Conservation (phyloP, 352 stramenopile genomes). For the Pythium myriotylum region DNA sequence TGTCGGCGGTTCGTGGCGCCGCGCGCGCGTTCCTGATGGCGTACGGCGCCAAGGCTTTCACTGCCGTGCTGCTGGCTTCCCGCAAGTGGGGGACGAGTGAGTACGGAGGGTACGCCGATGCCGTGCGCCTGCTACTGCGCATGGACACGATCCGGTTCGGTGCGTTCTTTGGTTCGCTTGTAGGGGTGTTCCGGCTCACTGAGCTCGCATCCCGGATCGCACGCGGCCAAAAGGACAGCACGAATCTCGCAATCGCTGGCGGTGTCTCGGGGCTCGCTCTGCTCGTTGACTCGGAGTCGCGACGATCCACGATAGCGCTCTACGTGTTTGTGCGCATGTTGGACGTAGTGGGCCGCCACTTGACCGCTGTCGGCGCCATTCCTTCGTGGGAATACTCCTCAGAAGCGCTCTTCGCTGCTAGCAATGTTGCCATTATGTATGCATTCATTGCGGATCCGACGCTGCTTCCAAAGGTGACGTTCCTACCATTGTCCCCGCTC, state of each 20-base stretch:
- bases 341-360: slow-evolving; percentile 75
- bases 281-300: slow-evolving; percentile 65
- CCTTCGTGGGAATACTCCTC: slow-evolving; percentile 67
- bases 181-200: slow-evolving; percentile 68
- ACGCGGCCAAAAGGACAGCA: slow-evolving; percentile 49
- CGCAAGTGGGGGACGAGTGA: slow-evolving; percentile 79
- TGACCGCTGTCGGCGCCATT: slow-evolving; percentile 53
- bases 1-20: slow-evolving; percentile 36
- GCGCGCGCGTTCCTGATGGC: slow-evolving; percentile 58
- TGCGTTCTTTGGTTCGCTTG: slow-evolving; percentile 74
- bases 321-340: slow-evolving; percentile 89
- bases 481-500: neutral
- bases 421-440: slow-evolving; percentile 85
- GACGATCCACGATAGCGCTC: slow-evolving; percentile 73
- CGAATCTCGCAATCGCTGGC: slow-evolving; percentile 70
- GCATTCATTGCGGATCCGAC: slow-evolving; percentile 67
- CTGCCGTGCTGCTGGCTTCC: slow-evolving; percentile 71
- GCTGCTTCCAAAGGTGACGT: slow-evolving; percentile 67
- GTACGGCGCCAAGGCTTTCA: slow-evolving; percentile 85
- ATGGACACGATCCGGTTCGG: slow-evolving; percentile 79
- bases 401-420: slow-evolving; percentile 72
- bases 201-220: slow-evolving; percentile 54
- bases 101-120: slow-evolving; percentile 73
- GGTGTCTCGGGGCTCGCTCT: slow-evolving; percentile 67
- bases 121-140: slow-evolving; percentile 63